Conservation (phyloP, 169 alveolate genomes). For the Eimeria tenella region DNA sequence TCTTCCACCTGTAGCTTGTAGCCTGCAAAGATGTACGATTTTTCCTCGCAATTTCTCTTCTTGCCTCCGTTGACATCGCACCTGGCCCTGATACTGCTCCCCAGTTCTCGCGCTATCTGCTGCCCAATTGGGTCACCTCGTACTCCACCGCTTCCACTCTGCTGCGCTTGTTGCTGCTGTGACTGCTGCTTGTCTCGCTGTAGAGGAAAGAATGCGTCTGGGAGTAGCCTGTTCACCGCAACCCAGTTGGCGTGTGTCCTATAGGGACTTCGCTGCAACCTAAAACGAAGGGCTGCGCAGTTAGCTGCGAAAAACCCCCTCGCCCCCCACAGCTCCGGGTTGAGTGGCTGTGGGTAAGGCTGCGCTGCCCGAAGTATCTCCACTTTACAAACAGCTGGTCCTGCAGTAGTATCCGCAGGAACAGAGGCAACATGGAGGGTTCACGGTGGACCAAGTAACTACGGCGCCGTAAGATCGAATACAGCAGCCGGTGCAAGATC, state of each 20-base stretch:
- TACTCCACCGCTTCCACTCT: background rate
- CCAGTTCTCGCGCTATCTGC: constrained; percentile 26
- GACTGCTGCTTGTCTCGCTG: background rate
- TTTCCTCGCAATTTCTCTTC: background rate
- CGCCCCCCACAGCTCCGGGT: constrained; percentile 18
- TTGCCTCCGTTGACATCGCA: constrained; percentile 23
- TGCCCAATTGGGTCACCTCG: background rate
- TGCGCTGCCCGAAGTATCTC: constrained; percentile 56
- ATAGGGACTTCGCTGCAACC: constrained; percentile 52
- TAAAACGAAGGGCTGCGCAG: constrained; percentile 53
- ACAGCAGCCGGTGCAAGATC: background rate
- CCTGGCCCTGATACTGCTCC: background rate
- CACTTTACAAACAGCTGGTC: constrained; percentile 26
- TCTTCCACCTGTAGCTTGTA: background rate
- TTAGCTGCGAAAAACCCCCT: constrained; percentile 17
- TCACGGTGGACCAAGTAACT: background rate
- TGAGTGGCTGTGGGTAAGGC: constrained; percentile 62
- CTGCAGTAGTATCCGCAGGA: constrained; percentile 37
- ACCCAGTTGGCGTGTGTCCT: constrained; percentile 45
- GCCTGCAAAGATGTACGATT: constrained; percentile 21
- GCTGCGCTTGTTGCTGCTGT: background rate
- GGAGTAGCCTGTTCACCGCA: constrained; percentile 40
- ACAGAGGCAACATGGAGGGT: constrained; percentile 2
- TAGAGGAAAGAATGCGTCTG: constrained; percentile 62
- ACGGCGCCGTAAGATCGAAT: background rate